These are phyloP conservation scores for Blastomyces silverae DNA, from an alignment of 2,329 filamentous ascomycete species.

Conservation along the genomic window DNA sequence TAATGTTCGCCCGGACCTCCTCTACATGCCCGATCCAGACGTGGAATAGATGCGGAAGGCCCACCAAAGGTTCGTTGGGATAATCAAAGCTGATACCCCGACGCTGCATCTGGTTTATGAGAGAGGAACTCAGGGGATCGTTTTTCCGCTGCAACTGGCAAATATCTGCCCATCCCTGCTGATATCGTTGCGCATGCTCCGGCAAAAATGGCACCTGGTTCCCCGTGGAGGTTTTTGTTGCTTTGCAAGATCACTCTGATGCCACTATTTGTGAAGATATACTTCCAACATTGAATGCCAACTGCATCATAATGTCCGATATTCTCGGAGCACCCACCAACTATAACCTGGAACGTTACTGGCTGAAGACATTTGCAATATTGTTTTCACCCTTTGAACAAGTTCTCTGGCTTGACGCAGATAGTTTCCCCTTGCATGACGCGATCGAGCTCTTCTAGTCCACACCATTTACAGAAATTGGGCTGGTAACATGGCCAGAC, in stretches of 20 bases:
- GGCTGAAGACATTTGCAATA: conserved; percentile 46
- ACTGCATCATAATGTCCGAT: conserved; percentile 42
- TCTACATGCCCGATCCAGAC: conserved; percentile 28
- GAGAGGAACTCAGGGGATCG: conserved; percentile 29
- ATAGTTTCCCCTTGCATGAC: conserved; percentile 41
- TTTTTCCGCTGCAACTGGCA: conserved; percentile 38
- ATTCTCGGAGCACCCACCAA: conserved; percentile 32
- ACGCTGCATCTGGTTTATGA: conserved; percentile 28
- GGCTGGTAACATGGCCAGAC: conserved; percentile 46
- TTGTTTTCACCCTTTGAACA: conserved; percentile 47
- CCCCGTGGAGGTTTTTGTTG: conserved; percentile 45
- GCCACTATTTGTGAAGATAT: conserved; percentile 39
- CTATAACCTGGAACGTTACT: conserved; percentile 33
- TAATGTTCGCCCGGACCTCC: conserved; percentile 26
- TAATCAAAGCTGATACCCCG: conserved; percentile 23
- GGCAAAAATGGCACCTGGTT: conserved; percentile 38
- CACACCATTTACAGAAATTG: conserved; percentile 38
- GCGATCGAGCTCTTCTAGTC: conserved; percentile 39
- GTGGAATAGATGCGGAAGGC: conserved; percentile 29
- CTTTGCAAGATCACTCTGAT: conserved; percentile 39
- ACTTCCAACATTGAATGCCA: conserved; percentile 39
- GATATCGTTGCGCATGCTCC: conserved; percentile 43
- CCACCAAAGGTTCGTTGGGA: conserved; percentile 31
- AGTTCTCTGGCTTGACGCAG: conserved; percentile 46
- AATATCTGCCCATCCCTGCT: conserved; percentile 40